Percentiles rank a stretch among this genome's conserved stretches.
phyloP scores from a whole-genome alignment of 768 basidiomycete genomes.

The Termitomyces sp. region DNA sequence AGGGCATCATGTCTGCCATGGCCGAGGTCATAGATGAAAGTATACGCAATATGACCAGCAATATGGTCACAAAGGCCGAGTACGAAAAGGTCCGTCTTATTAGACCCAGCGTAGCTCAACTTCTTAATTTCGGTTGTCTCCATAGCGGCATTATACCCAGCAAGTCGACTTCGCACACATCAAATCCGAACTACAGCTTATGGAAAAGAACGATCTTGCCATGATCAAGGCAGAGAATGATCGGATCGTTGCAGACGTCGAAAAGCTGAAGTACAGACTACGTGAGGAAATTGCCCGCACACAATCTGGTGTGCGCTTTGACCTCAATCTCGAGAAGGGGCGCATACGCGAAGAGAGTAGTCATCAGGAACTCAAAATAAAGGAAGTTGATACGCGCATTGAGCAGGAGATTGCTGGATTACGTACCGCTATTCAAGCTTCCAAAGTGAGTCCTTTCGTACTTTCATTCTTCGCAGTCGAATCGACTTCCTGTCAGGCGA shows the following conservation, averaged over 20 bases:
- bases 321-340: constrained; percentile 95
- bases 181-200: constrained; percentile 92
- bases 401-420: constrained; percentile 92
- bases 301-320: constrained; percentile 88
- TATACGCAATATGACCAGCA: constrained; percentile 90
- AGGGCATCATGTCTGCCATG: constrained; percentile 96
- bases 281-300: constrained; percentile 89
- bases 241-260: constrained; percentile 83
- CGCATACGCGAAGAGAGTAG: constrained; percentile 91
- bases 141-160: constrained; percentile 85
- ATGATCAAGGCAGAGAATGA: constrained; percentile 97
- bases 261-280: constrained; percentile 90
- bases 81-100: constrained; percentile 78
- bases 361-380: constrained; percentile 91
- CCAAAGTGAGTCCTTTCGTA: constrained; percentile 49
- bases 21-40: constrained; percentile 97
- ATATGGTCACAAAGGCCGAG: constrained; percentile 93
- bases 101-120: neutral
- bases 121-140: neutral
- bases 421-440: constrained; percentile 77
- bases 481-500: constrained; percentile 43
- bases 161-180: constrained; percentile 96
- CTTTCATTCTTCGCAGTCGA: neutral
- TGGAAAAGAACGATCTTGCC: constrained; percentile 94
- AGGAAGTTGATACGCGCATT: constrained; percentile 95